A percentile compares a stretch with the other conserved stretches of the same genome.
These are phyloP conservation scores for Leccinum longicurvipes DNA, from an alignment of 768 basidiomycete species.

Conservation along the genomic window DNA sequence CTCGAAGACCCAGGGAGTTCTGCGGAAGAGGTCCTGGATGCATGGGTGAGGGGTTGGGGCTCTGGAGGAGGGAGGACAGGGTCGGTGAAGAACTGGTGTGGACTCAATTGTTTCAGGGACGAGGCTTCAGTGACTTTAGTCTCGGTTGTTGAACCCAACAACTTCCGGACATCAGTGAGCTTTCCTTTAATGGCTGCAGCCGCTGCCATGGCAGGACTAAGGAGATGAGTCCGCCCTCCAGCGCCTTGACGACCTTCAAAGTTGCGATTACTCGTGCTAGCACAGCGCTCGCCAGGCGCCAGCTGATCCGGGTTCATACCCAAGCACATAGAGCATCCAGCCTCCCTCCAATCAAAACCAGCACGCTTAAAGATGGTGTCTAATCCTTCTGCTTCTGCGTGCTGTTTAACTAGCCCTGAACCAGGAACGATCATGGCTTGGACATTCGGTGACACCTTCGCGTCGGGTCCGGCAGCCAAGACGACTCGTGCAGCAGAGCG, in stretches of 20 bases:
- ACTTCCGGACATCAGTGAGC: constrained; percentile 80
- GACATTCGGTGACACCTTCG: constrained; percentile 70
- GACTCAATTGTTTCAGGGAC: constrained; percentile 67
- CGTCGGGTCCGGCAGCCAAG: constrained; percentile 66
- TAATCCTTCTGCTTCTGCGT: constrained; percentile 86
- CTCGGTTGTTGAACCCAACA: constrained; percentile 49
- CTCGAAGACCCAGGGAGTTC: constrained; percentile 42
- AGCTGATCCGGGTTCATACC: constrained; percentile 96
- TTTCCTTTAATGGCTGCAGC: constrained; percentile 86
- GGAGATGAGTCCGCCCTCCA: constrained; percentile 84
- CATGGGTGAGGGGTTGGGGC: constrained; percentile 37
- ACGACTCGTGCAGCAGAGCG: constrained; percentile 78
- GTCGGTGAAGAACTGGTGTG: constrained; percentile 75
- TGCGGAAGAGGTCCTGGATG: constrained; percentile 29
- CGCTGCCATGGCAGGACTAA: constrained; percentile 91
- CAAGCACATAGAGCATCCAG: constrained; percentile 94
- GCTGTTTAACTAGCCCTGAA: constrained; percentile 85
- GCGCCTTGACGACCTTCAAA: constrained; percentile 89
- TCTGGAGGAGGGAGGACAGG: constrained; percentile 55
- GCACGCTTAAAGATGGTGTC: constrained; percentile 85
- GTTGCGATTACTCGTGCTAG: constrained; percentile 90
- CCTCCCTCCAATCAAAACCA: constrained; percentile 94
- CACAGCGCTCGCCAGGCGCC: constrained; percentile 78
- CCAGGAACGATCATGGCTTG: constrained; percentile 92
- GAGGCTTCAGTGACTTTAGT: constrained; percentile 39